Base-by-base conservation (phyloP, 2,329 filamentous ascomycete genomes). In the Phialophora chinensis region DNA sequence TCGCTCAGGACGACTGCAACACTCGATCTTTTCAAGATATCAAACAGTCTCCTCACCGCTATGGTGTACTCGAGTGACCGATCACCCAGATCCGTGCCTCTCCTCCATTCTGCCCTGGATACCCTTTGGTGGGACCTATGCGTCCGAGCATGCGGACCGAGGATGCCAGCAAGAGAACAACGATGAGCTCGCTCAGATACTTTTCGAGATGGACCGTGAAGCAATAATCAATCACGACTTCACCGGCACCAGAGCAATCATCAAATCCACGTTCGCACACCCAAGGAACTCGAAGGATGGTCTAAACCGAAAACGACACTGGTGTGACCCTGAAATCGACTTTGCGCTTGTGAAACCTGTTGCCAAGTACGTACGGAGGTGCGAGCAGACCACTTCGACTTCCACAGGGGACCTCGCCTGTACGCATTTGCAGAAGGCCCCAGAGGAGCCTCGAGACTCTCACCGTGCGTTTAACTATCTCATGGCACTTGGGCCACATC, bases 291-390 rank as follows among this genome's bases (percentile, higher is more conserved):
- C 60, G 58, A 57, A 57, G 60, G 20, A 60, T 27, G 50, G 57
- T 49, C 66, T 69, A 69, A 64, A 54, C 63, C 55, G 44, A 63
- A 64, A 68, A 57, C 29, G 60, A 63, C 29, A 27, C 60, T 68
- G 66, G 66, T 68, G 66, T 49, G 60, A 63, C 63, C 66, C 62
- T 62, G 27, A 60, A 66, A 68, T 66, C 47, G 60, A 55, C 60
- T 63, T 61, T 69, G 64, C 52, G 23, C 33, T 53, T 61, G 44
- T 44, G 59, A 61, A 61, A 61, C 59, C 47, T 52, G 20, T 60
- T 53, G 35, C 38, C 35, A 33, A 55, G 27, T n/a, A 55, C 29
- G 27, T n/a, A 35, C 29, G 53, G 17, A 33, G 53, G 29, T 55
- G 23, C 53, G 20, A 27, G 23, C 20, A 25, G 49, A 49, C 25